A percentile compares a stretch with the other conserved stretches of the same genome.
Conservation (phyloP, 2,329 filamentous ascomycete species). For the Aspergillus sp. region DNA sequence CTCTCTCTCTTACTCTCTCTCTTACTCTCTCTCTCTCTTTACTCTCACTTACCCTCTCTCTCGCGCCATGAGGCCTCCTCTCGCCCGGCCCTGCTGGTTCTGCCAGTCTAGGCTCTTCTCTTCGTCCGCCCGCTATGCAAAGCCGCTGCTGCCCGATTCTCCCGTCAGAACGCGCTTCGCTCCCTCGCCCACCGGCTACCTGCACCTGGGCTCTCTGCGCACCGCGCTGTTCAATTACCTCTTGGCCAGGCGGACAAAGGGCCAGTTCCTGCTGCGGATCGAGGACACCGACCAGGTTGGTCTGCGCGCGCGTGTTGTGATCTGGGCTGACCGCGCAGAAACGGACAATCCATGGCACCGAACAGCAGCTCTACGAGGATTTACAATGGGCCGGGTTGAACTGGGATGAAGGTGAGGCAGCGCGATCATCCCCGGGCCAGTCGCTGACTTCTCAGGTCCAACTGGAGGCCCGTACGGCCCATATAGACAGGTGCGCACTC, state of each 20-base stretch:
- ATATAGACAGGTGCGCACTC: conserved; percentile 68
- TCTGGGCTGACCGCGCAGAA: conserved; percentile 47
- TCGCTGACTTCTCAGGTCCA: conserved; percentile 48
- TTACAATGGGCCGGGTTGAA: conserved; percentile 77
- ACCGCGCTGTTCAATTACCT: conserved; percentile 96
- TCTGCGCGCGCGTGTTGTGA: conserved; percentile 2
- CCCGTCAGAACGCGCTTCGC: conserved; percentile 80
- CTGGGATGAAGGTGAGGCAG: conserved; percentile 83
- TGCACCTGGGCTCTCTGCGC: conserved; percentile 83
- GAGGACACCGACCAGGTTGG: conserved; percentile 89
- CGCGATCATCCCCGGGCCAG: neutral
- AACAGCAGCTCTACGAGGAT: conserved; percentile 67
- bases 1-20: too few species aligned
- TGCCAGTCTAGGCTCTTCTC: conserved; percentile 28
- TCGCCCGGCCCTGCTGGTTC: conserved; percentile 26
- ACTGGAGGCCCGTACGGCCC: conserved; percentile 74
- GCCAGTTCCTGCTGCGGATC: conserved; percentile 81
- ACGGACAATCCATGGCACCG: conserved; percentile 70
- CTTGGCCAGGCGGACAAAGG: conserved; percentile 75
- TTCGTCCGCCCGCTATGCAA: conserved; percentile 24
- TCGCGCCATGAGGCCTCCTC: conserved; percentile 24
- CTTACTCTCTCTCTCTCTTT: too few species aligned
- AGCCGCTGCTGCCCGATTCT: conserved; percentile 35
- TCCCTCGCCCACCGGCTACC: conserved; percentile 85
- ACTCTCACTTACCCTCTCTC: too few species aligned